Base-by-base conservation (phyloP, 805 yeast species). In the Candida andamanensis region DNA sequence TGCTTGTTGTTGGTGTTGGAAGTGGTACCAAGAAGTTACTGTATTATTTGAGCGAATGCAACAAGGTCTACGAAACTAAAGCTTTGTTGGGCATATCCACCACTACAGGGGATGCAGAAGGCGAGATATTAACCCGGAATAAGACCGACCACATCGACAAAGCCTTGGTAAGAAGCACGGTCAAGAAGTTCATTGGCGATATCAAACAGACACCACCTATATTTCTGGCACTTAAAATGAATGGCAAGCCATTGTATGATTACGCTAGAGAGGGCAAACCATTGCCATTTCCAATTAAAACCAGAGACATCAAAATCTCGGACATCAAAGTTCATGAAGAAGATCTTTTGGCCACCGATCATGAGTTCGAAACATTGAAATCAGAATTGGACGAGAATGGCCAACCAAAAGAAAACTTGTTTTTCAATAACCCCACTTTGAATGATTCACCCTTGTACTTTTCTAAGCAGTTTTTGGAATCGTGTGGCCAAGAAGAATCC, bases 191-290 rank as follows among this genome's bases (percentile, higher is more conserved):
- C 50, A 62, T 76, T n/a, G 98, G 97, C 0, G 71, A 76, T 11
- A 62, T 89, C 32, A 71, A 71, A 45, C 99, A 92, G 58, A 81
- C 94, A 1, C 98, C 99, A 9, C 98, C 99, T 0, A 80, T 92
- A 10, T 92, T 76, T 56, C 85, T 96, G 12, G 98, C 98, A 0
- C 63, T 94, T 37, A 90, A 90, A 52, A 82, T 94, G 78, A 80
- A 86, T 50, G 99, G 99, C 12, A 86, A 80, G 58, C 94, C 95
- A 3, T 62, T 94, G 29, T 87, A 94, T 52, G 95, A 90, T 47
- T 92, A 92, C 54, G 98, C 98, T 2, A 70, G 98, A 41, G 75
- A 82, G 41, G 94, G 94, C 0, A 63, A 73, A 16, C 90, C 95
- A 0, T 67, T 92, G 14, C 98, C 98, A 0, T 71, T 75, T 30